These are phyloP conservation scores for Leishmania tropica DNA, from an alignment of 208 protist species.

Conservation along the genomic window DNA sequence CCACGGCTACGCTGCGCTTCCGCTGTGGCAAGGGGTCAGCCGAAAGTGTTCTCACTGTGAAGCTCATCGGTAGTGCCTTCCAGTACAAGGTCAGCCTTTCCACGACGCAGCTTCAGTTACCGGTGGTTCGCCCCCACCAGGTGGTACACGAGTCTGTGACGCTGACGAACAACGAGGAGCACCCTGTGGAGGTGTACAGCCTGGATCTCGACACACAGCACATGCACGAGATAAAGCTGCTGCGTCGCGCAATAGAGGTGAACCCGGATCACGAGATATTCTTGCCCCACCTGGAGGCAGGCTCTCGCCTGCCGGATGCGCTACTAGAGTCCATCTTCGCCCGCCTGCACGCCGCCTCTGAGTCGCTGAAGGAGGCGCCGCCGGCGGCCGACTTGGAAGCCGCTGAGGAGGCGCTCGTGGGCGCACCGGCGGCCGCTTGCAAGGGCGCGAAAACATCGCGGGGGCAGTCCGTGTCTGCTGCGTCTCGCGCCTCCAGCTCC, in stretches of 20 bases:
- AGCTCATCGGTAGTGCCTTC: slow-evolving; percentile 40
- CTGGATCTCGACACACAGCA: slow-evolving; percentile 80
- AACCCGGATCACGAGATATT: slow-evolving; percentile 48
- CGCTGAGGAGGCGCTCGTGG: neutral
- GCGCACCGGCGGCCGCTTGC: neutral
- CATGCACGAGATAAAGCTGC: slow-evolving; percentile 62
- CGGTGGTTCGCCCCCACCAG: slow-evolving; percentile 76
- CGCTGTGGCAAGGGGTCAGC: slow-evolving; percentile 57
- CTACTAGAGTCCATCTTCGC: slow-evolving; percentile 75
- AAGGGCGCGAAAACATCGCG: slow-evolving; percentile 1
- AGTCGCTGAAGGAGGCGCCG: slow-evolving; percentile 12
- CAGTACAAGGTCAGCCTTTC: slow-evolving; percentile 46
- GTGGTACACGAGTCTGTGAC: slow-evolving; percentile 58
- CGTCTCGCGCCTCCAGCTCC: neutral
- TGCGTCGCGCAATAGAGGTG: slow-evolving; percentile 45
- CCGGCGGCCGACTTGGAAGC: neutral
- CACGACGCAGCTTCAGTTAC: slow-evolving; percentile 62
- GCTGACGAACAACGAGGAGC: slow-evolving; percentile 87
- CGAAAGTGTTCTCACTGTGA: slow-evolving; percentile 51
- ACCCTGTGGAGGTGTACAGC: slow-evolving; percentile 89
- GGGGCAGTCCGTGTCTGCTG: neutral
- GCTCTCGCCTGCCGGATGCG: slow-evolving; percentile 64
- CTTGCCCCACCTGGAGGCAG: slow-evolving; percentile 64
- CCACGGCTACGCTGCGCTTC: slow-evolving; percentile 49
- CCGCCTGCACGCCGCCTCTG: slow-evolving; percentile 30